Evolutionary conservation across 1,139 yeast species (phyloP).

Genomic region (Lodderomyces jiufengensis): DNA sequence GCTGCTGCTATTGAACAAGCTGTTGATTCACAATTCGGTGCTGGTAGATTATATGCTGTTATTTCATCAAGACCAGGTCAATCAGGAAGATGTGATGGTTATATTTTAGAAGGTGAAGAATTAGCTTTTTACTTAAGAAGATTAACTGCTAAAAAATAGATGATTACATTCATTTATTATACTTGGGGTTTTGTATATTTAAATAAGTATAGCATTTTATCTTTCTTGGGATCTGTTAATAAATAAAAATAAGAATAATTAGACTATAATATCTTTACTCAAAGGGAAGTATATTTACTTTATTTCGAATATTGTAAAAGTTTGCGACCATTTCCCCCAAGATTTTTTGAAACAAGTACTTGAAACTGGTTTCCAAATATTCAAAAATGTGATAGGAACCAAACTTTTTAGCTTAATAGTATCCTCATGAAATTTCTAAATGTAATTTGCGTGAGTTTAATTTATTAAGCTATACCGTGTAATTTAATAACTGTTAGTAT

Average conservation of each 20-base stretch:
- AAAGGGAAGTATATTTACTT: too few relatives aligned
- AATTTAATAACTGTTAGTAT: too few relatives aligned
- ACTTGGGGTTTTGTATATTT: background rate
- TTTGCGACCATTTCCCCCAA: too few relatives aligned
- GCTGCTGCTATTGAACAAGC: constrained; percentile 83
- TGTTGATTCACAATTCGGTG: constrained; percentile 93
- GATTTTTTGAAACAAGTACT: too few relatives aligned
- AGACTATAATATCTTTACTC: too few relatives aligned
- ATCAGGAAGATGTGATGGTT: constrained; percentile 99
- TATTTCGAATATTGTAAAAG: too few relatives aligned
- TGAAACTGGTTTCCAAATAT: too few relatives aligned
- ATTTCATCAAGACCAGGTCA: constrained; percentile 99
- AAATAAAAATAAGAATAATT: background rate
- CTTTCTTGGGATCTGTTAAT: constrained; percentile 5
- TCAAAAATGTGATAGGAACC: too few relatives aligned
- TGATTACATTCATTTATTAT: constrained; percentile 7
- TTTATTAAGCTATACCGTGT: too few relatives aligned
- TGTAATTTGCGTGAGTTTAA: too few relatives aligned
- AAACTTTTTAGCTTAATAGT: too few relatives aligned
- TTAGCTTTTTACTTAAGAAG: constrained; percentile 99
- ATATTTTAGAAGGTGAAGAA: constrained; percentile 99
- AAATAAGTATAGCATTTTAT: constrained; percentile 4
- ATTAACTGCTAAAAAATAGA: constrained; percentile 98
- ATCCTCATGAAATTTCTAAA: too few relatives aligned
- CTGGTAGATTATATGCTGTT: constrained; percentile 98